Base-by-base conservation (phyloP, 495 filamentous ascomycete species). In the Penicillium bialowiezense region DNA sequence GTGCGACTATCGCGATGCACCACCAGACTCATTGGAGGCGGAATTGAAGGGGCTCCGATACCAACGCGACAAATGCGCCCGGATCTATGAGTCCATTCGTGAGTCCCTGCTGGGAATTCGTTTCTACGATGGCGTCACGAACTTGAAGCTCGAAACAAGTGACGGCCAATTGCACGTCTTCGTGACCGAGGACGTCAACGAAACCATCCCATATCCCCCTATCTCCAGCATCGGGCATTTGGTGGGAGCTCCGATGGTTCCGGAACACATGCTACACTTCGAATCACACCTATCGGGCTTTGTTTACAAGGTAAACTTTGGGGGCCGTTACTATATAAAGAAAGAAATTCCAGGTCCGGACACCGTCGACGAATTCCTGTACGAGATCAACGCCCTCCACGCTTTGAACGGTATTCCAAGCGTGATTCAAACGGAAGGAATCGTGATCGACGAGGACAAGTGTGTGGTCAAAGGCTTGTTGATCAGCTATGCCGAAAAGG, bases 341-440 rank as follows among this genome's bases (percentile, higher is more conserved):
- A 98, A 98, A 60, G 93, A 98, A 65, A 97, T 98, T 40, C 93
- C 93, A 2, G 91, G 95, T 1, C 95, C 93, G 0, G 92, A 98
- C 64, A 93, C 88, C 0, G 85, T 97, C 21, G 93, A 98, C 52
- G 93, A 98, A 62, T 98, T 98, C 60, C 75, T 97, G 10, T 98
- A 98, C 69, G 93, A 98, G 65, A 88, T 97, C 58, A 97, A 97
- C 68, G 93, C 95, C 9, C 81, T 98, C 15, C 84, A 88, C 58
- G 82, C 83, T 12, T 73, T 97, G n/a, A 72, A 75, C 29, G 82
- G 74, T 43, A 86, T 87, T 1, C 70, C 81, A 9, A 87, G 85
- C 60, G 89, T 98, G 37, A 93, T 97, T 41, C 80, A 84, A 33
- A 91, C 97, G 60, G 84, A 90, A 48, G 93, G 89, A 18, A 82